Evolutionary conservation across 2,329 filamentous ascomycete species (phyloP).

Genomic region (Thyridium curvatum): DNA sequence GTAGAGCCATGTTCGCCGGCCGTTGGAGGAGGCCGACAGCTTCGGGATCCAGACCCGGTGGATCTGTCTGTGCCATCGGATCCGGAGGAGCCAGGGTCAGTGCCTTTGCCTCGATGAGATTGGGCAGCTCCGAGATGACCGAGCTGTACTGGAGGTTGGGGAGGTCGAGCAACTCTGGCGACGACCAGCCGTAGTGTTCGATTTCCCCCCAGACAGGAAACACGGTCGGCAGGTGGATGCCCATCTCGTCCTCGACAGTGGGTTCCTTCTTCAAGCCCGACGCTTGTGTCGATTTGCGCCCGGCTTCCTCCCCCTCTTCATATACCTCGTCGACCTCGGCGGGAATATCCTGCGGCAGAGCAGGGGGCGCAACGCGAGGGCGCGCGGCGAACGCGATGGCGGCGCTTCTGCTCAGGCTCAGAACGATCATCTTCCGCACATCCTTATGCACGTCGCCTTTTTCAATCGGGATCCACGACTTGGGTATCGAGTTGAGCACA

Average conservation of each 20-base stretch:
- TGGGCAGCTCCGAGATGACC: constrained; percentile 77
- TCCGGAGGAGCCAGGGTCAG: constrained; percentile 70
- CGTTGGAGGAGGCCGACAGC: constrained; percentile 68
- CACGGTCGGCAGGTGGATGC: constrained; percentile 43
- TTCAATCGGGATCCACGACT: constrained; percentile 78
- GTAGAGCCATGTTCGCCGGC: constrained; percentile 63
- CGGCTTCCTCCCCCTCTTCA: neutral
- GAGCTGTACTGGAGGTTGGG: constrained; percentile 77
- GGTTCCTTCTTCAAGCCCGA: constrained; percentile 8
- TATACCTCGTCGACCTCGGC: constrained; percentile 6
- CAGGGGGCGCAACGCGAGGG: constrained; percentile 48
- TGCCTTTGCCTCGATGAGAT: constrained; percentile 87
- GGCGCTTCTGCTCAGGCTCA: constrained; percentile 69
- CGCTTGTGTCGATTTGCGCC: neutral
- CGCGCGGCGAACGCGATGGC: constrained; percentile 72
- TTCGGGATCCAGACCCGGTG: constrained; percentile 45
- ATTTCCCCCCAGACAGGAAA: constrained; percentile 71
- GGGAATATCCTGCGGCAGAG: constrained; percentile 11
- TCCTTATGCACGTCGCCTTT: constrained; percentile 72
- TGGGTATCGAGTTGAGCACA: constrained; percentile 76
- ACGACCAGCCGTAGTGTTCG: constrained; percentile 82
- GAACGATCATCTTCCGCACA: constrained; percentile 70
- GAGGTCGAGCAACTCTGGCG: constrained; percentile 67
- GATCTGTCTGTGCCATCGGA: constrained; percentile 27
- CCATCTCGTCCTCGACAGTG: constrained; percentile 18